phyloP scores from a whole-genome alignment of 2,329 filamentous ascomycete genomes.

The Chaetothyriales sp. region DNA sequence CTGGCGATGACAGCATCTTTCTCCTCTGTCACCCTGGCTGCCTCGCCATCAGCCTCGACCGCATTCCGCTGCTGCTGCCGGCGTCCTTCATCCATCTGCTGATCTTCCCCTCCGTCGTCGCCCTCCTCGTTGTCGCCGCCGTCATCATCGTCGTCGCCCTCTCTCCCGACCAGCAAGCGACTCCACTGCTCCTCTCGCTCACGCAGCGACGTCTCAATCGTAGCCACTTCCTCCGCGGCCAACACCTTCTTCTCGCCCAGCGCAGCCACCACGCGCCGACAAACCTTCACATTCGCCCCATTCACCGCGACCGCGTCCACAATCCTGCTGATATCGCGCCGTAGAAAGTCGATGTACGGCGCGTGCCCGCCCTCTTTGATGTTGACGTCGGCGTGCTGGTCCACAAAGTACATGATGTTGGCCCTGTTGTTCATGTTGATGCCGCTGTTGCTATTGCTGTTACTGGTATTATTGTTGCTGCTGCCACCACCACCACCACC shows the following conservation, averaged over 20 bases:
- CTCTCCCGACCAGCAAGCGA: conserved; percentile 37
- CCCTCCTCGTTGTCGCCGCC: conserved; percentile 19
- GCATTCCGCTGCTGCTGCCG: not conserved
- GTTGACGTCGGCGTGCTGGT: conserved; percentile 80
- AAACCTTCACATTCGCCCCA: conserved; percentile 85
- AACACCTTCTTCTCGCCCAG: conserved; percentile 59
- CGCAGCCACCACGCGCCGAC: conserved; percentile 61
- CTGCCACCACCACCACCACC: conserved; percentile 22
- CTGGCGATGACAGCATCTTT: not conserved
- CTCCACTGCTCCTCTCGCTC: conserved; percentile 55
- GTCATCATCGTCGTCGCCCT: conserved; percentile 22
- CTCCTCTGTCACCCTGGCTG: conserved; percentile 14
- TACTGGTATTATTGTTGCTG: no score
- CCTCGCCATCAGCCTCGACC: conserved; percentile 23
- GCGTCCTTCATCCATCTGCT: conserved; percentile 3
- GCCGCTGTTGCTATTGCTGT: conserved; percentile 15
- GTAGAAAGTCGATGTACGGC: conserved; percentile 85
- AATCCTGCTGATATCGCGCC: conserved; percentile 77
- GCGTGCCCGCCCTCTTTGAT: conserved; percentile 53
- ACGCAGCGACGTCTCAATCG: conserved; percentile 71
- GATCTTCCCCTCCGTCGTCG: conserved; percentile 18
- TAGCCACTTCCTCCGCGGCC: conserved; percentile 54
- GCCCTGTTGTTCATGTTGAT: conserved; percentile 94
- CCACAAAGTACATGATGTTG: conserved; percentile 99
- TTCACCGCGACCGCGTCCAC: conserved; percentile 84